phyloP scores from a whole-genome alignment of 345 rosid species.

The Nephelium lappaceum region DNA sequence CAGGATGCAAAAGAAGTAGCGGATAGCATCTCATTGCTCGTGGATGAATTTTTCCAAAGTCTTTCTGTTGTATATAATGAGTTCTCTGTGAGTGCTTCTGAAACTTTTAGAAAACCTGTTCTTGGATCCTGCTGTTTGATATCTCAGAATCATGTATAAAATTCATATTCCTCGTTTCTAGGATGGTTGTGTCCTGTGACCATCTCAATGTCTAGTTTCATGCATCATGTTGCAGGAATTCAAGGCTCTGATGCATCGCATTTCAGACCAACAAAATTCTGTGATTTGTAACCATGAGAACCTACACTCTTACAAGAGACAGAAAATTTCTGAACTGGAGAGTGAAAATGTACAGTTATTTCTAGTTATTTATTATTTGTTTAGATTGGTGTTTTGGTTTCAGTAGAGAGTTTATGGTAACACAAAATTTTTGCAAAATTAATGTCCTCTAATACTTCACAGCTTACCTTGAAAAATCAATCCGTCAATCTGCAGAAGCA shows the following conservation, averaged over 20 bases:
- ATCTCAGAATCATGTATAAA: background rate
- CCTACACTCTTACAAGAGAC: constrained; percentile 36
- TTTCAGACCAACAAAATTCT: constrained; percentile 49
- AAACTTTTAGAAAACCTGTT: constrained; percentile 5
- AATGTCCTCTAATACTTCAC: constrained; percentile 23
- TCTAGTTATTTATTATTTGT: background rate
- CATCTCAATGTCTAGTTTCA: constrained; percentile 13
- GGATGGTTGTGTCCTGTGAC: background rate
- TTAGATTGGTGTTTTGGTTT: background rate
- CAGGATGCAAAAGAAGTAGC: constrained; percentile 45
- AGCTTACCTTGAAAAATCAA: constrained; percentile 54
- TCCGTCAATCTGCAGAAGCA: constrained; percentile 55
- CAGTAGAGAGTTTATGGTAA: background rate
- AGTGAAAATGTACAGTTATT: constrained; percentile 59
- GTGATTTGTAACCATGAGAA: constrained; percentile 43
- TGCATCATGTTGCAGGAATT: constrained; percentile 56
- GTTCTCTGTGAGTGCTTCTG: constrained; percentile 56
- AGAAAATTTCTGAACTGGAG: constrained; percentile 56
- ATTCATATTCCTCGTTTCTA: background rate
- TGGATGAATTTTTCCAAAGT: constrained; percentile 65
- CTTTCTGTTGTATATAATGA: constrained; percentile 41
- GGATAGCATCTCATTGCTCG: constrained; percentile 45
- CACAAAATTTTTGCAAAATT: constrained; percentile 3
- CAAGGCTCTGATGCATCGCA: constrained; percentile 46
- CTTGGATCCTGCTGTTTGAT: background rate